phyloP scores from a whole-genome alignment of 2,329 filamentous ascomycete species.

The Trichoderma simmonsii region DNA sequence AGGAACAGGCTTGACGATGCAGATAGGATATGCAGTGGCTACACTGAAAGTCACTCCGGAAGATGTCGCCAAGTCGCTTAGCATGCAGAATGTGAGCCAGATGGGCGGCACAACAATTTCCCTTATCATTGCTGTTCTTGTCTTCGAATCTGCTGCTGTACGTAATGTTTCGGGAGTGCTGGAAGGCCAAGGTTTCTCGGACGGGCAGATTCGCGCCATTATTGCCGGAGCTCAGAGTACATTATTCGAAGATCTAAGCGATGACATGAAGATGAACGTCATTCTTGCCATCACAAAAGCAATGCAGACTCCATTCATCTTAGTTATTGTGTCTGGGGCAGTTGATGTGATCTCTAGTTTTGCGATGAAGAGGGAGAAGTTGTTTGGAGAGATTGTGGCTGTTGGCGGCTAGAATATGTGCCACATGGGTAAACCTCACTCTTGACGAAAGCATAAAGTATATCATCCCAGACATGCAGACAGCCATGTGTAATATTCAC shows the following conservation, averaged over 20 bases:
- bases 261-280: not conserved
- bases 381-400: not conserved
- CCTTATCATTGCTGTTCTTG: constrained; percentile 28
- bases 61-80: not conserved
- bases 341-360: not conserved
- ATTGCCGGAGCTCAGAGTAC: constrained; percentile 14
- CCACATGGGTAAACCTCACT: not conserved
- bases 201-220: not conserved
- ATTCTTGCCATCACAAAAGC: constrained; percentile 4
- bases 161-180: not conserved
- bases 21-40: constrained; percentile 30
- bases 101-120: constrained; percentile 28
- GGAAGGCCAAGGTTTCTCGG: not conserved
- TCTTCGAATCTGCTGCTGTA: constrained; percentile 31
- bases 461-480: too few relatives aligned
- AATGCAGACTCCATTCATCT: constrained; percentile 7
- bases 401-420: not conserved
- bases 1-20: constrained; percentile 19
- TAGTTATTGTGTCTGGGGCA: constrained; percentile 9
- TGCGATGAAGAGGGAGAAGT: not conserved
- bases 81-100: constrained; percentile 29
- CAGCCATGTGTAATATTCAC: not conserved
- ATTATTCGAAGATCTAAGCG: not conserved
- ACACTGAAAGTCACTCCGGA: constrained; percentile 21
- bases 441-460: not conserved